These are phyloP conservation scores for Hygrocybe coccinea DNA, from an alignment of 768 basidiomycete genomes.

Conservation along the genomic window DNA sequence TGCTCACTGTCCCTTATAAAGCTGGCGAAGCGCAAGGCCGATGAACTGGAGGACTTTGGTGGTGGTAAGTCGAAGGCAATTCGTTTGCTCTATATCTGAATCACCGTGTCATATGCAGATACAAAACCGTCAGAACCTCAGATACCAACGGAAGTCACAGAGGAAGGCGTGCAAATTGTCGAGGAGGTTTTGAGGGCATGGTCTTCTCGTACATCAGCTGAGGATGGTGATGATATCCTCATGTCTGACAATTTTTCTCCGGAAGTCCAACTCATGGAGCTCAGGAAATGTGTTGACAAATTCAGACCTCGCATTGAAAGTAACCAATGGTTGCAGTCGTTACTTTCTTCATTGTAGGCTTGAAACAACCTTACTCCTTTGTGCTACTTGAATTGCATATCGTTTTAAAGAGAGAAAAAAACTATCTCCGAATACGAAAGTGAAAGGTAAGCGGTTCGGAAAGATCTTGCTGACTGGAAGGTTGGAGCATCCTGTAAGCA, in stretches of 20 bases:
- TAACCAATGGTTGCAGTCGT: slow-evolving; percentile 71
- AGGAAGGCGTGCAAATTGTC: slow-evolving; percentile 77
- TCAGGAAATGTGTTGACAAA: slow-evolving; percentile 60
- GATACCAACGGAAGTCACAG: slow-evolving; percentile 55
- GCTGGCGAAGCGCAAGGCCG: slow-evolving; percentile 90
- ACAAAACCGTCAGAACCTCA: slow-evolving; percentile 35
- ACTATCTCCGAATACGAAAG: too few species aligned
- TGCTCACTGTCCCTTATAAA: slow-evolving; percentile 23
- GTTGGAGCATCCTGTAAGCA: too few species aligned
- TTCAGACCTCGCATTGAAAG: slow-evolving; percentile 66
- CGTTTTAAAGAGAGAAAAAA: too few species aligned
- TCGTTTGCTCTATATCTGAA: neutral
- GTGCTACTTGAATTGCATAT: too few species aligned
- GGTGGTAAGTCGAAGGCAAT: slow-evolving; percentile 32
- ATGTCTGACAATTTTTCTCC: slow-evolving; percentile 36
- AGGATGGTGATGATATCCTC: slow-evolving; percentile 46
- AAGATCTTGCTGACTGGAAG: too few species aligned
- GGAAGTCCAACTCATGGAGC: slow-evolving; percentile 44
- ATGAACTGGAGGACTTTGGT: slow-evolving; percentile 84
- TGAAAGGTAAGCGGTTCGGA: too few species aligned
- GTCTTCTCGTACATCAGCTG: slow-evolving; percentile 36
- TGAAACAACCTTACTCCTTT: slow-evolving; percentile 15
- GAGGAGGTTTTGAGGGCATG: slow-evolving; percentile 74
- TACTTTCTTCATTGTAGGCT: slow-evolving; percentile 38
- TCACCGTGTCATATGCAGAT: slow-evolving; percentile 8